These are phyloP conservation scores for Rhododendron simsii DNA, from an alignment of 148 eudicot species.

Conservation along the genomic window DNA sequence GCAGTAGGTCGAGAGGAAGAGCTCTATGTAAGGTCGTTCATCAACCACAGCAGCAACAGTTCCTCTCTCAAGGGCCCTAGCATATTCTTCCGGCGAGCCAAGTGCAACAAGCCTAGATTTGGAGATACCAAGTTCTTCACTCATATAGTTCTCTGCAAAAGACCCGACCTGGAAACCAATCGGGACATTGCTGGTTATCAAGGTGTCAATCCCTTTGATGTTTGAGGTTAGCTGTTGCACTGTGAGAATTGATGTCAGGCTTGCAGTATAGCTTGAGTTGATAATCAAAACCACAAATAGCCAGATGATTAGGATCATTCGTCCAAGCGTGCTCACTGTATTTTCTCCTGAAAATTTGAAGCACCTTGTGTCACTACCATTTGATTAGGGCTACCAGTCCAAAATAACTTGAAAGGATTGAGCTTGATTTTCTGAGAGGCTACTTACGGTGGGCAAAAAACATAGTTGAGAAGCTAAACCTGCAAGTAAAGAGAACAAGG, in stretches of 20 bases:
- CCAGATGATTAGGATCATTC: slow-evolving; percentile 79
- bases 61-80: slow-evolving; percentile 53
- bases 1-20: slow-evolving; percentile 61
- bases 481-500: slow-evolving; percentile 31
- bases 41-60: slow-evolving; percentile 87
- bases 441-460: slow-evolving; percentile 75
- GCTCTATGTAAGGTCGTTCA: slow-evolving; percentile 70
- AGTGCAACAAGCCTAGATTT: slow-evolving; percentile 63
- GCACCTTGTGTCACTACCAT: background rate
- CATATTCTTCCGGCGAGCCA: slow-evolving; percentile 65
- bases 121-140: slow-evolving; percentile 61
- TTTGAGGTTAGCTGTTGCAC: slow-evolving; percentile 70
- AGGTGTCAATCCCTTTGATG: slow-evolving; percentile 67
- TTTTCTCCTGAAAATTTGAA: slow-evolving; percentile 63
- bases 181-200: slow-evolving; percentile 41
- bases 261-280: slow-evolving; percentile 88
- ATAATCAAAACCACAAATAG: slow-evolving; percentile 80
- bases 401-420: background rate
- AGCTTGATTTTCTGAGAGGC: background rate
- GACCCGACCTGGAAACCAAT: slow-evolving; percentile 86
- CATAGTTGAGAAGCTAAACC: slow-evolving; percentile 91
- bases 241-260: slow-evolving; percentile 84
- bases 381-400: background rate
- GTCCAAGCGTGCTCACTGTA: slow-evolving; percentile 82
- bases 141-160: slow-evolving; percentile 64